Conservation (phyloP, 225 moss, liverwort and hornwort genomes). For the Marchantia paleacea region DNA sequence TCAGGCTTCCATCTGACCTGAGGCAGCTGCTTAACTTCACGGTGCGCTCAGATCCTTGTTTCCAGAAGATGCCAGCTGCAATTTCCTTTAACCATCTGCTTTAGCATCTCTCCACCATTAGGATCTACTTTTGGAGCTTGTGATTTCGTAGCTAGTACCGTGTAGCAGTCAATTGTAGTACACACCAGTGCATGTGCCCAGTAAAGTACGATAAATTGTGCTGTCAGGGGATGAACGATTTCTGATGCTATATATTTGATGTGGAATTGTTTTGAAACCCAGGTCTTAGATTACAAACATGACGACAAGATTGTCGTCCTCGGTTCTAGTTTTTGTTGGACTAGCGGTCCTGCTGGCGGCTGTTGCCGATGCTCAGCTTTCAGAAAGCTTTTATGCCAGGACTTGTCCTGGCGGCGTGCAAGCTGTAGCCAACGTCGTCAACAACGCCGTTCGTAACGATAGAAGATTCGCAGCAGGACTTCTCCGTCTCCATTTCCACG, state of each 20-base stretch:
- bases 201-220: background rate
- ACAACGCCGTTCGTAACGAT: constrained; percentile 15
- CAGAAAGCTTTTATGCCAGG: constrained; percentile 10
- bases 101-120: too few species aligned
- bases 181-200: background rate
- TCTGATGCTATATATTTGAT: background rate
- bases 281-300: background rate
- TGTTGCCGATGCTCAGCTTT: constrained; percentile 24
- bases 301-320: background rate
- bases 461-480: constrained; percentile 28
- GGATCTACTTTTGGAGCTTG: too few species aligned
- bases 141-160: too few species aligned
- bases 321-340: background rate
- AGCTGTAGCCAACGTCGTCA: constrained; percentile 15
- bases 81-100: too few species aligned
- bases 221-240: background rate
- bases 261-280: background rate
- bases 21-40: constrained; percentile 4
- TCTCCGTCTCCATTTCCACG: constrained; percentile 39
- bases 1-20: constrained; percentile 3
- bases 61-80: too few species aligned
- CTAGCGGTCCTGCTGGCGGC: background rate
- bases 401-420: constrained; percentile 22
- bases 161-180: too few species aligned
- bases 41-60: background rate